Conservation (phyloP, 306 rosid species). For the Rosa lucieae region DNA sequence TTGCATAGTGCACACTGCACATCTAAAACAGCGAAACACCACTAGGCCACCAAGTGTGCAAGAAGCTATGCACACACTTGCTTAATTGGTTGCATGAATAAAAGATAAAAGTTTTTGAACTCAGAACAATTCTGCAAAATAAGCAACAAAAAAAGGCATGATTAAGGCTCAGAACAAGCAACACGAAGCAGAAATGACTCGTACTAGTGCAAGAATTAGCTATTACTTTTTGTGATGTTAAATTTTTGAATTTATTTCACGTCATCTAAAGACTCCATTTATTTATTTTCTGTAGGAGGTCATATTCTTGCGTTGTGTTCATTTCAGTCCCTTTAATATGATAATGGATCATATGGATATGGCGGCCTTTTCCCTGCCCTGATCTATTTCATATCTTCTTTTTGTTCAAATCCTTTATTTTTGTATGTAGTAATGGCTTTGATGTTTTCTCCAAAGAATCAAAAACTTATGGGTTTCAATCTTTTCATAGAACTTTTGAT, state of each 20-base stretch:
- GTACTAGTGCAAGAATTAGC: not conserved
- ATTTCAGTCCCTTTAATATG: not conserved
- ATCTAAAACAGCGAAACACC: not conserved
- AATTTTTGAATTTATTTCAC: not conserved
- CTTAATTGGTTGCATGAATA: not conserved
- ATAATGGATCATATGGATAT: not conserved
- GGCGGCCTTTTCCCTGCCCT: not conserved
- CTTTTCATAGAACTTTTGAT: not conserved
- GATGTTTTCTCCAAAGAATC: not conserved
- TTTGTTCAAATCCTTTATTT: not conserved
- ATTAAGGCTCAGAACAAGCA: not conserved
- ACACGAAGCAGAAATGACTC: not conserved
- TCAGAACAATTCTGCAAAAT: not conserved
- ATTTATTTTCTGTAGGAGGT: not conserved
- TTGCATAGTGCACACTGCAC: not conserved
- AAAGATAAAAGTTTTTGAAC: not conserved
- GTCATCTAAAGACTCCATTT: not conserved
- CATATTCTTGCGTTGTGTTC: not conserved
- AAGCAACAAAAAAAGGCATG: not conserved
- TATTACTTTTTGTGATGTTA: not conserved
- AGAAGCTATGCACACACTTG: not conserved
- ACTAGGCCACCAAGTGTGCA: not conserved
- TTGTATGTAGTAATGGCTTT: not conserved
- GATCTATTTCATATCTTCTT: not conserved
- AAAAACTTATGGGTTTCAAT: not conserved